Conservation (phyloP, 164 flowering plant genomes). For the Akebia trifoliata region DNA sequence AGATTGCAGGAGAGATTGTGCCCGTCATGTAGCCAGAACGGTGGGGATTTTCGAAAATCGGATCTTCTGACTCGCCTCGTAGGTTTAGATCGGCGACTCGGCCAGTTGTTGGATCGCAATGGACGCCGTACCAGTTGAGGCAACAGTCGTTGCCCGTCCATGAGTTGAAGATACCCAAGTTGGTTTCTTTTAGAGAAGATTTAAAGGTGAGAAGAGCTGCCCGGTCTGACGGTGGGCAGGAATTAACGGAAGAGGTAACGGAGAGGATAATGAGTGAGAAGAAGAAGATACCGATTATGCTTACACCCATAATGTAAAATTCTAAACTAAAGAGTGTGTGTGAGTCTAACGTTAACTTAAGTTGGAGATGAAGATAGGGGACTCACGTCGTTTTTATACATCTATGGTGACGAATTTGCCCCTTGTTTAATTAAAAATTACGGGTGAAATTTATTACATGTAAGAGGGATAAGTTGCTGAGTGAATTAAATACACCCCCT, state of each 20-base stretch:
- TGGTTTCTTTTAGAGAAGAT: slow-evolving; percentile 52
- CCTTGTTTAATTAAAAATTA: not conserved
- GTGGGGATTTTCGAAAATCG: slow-evolving; percentile 48
- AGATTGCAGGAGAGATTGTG: slow-evolving; percentile 60
- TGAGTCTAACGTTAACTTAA: too few relatives aligned
- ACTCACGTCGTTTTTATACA: not conserved
- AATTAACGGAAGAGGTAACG: slow-evolving; percentile 17
- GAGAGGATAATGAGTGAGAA: slow-evolving; percentile 7
- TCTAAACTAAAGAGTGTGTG: too few relatives aligned
- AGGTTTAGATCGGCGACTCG: slow-evolving; percentile 76
- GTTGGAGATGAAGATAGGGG: not conserved
- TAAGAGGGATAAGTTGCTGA: too few relatives aligned
- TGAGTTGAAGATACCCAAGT: slow-evolving; percentile 68
- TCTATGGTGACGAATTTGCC: not conserved
- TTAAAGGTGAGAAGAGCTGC: slow-evolving; percentile 63
- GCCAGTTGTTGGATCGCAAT: slow-evolving; percentile 56
- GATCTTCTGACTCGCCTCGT: slow-evolving; percentile 87
- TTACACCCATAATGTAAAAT: too few relatives aligned
- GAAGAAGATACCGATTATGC: not conserved
- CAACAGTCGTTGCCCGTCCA: slow-evolving; percentile 89
- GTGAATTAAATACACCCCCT: too few relatives aligned
- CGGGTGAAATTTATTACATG: too few relatives aligned
- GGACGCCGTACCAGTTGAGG: slow-evolving; percentile 72
- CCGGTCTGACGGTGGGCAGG: slow-evolving; percentile 66
- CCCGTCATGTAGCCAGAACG: slow-evolving; percentile 87